Base-by-base conservation (phyloP, 2,329 filamentous ascomycete species). In the Paradendryphiella salina region DNA sequence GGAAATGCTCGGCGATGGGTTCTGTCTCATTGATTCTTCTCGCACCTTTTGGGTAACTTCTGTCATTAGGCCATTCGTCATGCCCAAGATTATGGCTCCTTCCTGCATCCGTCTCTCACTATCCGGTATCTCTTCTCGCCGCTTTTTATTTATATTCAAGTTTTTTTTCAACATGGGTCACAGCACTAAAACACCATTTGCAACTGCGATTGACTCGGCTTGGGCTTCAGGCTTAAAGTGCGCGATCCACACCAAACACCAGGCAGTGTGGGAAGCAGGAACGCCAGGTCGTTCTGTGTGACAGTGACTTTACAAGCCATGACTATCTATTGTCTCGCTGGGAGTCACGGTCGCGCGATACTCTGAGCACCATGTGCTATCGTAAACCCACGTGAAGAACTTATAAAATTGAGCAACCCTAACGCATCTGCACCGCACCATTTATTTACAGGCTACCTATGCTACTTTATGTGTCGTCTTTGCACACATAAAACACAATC, bases 251-350 rank as follows among this genome's bases (percentile, higher is more conserved):
- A 28, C 35, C 21, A 34, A 40, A 40, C 21, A 39, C 21, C 33
- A 28, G 37, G 31, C 37, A n/a, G 11, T 37, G 17, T 34, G 33
- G n/a, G 29, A 52, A 33, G 23, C 17, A 33, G 14, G 28, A 40
- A 42, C 36, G 39, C 34, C 17, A 40, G 45, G 44, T 46, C 33
- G 8, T 52, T 20, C 17, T 37, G 46, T 50, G 20, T 38, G 15
- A 52, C 50, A 33, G 44, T 56, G 43, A 42, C 46, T 54, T 41
- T 36, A 53, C 35, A 29, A 53, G 40, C 34, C 41, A 40, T 38
- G 33, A 49, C 46, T 46, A 21, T 50, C 40, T 34, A 53, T 37
- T 40, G 37, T 11, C 29, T 47, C 42, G 26, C 31, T 36, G n/a
- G 10, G 13, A 47, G 32, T 34, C 13, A 54, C 43, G 10, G 14